These are phyloP conservation scores for Papiliotrema flavescens DNA, from an alignment of 1,284 basidiomycete species.

Conservation along the genomic window DNA sequence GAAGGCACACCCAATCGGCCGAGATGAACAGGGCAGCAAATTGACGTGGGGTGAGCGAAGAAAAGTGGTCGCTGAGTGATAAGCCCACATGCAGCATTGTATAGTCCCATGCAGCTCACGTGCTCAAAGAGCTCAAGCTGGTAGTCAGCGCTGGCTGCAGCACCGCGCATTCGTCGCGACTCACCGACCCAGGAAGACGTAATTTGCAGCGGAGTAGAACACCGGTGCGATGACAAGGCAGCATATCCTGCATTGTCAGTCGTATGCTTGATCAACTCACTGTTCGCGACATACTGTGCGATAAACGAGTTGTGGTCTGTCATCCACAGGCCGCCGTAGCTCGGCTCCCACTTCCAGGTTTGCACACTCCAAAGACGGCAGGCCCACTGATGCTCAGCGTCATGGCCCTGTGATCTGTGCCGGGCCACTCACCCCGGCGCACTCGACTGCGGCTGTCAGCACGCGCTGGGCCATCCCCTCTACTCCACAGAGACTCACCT, in stretches of 20 bases:
- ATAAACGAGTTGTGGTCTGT: constrained; percentile 10
- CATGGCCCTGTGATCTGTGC: too few relatives aligned
- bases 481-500: too few relatives aligned
- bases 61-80: constrained; percentile 9
- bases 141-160: background rate
- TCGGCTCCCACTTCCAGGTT: background rate
- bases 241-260: constrained; percentile 7
- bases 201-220: constrained; percentile 27
- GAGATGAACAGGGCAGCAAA: constrained; percentile 31
- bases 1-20: constrained; percentile 33
- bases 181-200: constrained; percentile 22
- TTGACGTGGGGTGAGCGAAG: constrained; percentile 18
- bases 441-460: too few relatives aligned
- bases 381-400: background rate
- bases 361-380: background rate
- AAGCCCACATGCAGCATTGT: too few relatives aligned
- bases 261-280: background rate
- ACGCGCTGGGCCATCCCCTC: too few relatives aligned
- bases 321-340: constrained; percentile 6
- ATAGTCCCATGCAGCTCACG: background rate
- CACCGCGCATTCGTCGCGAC: background rate
- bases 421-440: too few relatives aligned
- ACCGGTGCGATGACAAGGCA: constrained; percentile 23
- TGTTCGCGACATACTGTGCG: constrained; percentile 12
- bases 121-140: background rate